A percentile compares a stretch with the other conserved stretches of the same genome.
Evolutionary conservation across 306 rosid genomes (phyloP).

Genomic region (Quercus engelmannii): DNA sequence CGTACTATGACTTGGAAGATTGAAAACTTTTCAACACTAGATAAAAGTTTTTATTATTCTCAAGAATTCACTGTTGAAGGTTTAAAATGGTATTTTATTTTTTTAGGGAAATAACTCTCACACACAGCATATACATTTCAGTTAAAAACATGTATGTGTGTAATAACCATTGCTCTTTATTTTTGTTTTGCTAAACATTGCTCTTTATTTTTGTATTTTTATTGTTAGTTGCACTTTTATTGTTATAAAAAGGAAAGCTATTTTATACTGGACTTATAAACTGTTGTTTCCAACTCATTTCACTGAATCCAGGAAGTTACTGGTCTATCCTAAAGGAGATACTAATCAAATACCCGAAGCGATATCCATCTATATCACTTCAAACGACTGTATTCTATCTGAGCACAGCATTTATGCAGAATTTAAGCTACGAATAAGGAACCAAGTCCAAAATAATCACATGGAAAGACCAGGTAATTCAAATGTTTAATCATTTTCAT

Average conservation of each 20-base stretch:
- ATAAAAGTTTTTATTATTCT: accelerated
- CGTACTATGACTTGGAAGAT: not conserved
- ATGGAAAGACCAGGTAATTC: not conserved
- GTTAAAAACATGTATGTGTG: too few species aligned
- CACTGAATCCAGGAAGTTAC: not conserved
- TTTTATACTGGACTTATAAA: not conserved
- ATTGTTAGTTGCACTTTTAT: not conserved
- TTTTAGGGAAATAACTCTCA: too few species aligned
- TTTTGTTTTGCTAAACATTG: too few species aligned
- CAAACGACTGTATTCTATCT: accelerated
- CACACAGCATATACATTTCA: too few species aligned
- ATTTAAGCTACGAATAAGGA: not conserved
- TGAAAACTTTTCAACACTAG: not conserved
- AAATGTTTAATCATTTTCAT: not conserved
- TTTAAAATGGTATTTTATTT: not conserved
- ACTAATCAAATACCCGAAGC: not conserved
- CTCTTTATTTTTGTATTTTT: not conserved
- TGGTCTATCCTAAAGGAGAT: not conserved
- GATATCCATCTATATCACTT: not conserved
- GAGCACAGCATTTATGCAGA: not conserved
- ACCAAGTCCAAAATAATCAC: not conserved
- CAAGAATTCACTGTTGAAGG: not conserved
- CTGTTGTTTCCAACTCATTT: not conserved
- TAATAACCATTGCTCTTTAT: too few species aligned
- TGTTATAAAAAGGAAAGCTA: too few species aligned